Conservation (phyloP, 2,329 filamentous ascomycete genomes). For the Laburnicola sp. region DNA sequence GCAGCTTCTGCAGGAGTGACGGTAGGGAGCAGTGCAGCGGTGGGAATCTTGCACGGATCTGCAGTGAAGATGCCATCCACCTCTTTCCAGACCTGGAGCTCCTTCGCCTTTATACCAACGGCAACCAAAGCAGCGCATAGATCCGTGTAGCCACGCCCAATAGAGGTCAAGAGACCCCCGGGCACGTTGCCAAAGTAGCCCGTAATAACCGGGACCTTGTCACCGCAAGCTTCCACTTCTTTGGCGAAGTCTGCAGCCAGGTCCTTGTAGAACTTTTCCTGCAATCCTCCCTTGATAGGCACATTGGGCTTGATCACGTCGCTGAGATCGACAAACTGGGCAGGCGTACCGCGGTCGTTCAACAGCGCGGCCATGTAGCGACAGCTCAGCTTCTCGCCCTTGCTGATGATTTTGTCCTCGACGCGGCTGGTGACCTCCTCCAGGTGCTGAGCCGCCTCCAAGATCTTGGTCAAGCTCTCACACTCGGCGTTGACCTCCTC, state of each 20-base stretch:
- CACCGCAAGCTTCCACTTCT: slow-evolving; percentile 48
- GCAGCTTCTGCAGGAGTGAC: slow-evolving; percentile 95
- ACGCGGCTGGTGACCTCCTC: slow-evolving; percentile 56
- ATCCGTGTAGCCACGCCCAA: slow-evolving; percentile 95
- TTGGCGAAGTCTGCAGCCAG: slow-evolving; percentile 48
- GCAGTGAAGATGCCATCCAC: slow-evolving; percentile 92
- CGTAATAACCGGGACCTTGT: slow-evolving; percentile 61
- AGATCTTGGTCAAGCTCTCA: slow-evolving; percentile 73
- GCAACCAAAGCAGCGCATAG: slow-evolving; percentile 90
- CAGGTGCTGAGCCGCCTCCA: slow-evolving; percentile 63
- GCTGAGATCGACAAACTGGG: slow-evolving; percentile 87
- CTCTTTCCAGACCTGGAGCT: slow-evolving; percentile 98
- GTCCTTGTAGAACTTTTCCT: slow-evolving; percentile 53
- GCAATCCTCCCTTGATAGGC: no score
- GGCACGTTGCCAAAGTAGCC: slow-evolving; percentile 95
- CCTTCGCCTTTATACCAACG: slow-evolving; percentile 81
- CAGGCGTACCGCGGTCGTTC: slow-evolving; percentile 76
- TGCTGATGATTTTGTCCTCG: slow-evolving; percentile 79
- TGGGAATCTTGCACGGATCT: slow-evolving; percentile 87
- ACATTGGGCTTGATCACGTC: slow-evolving; percentile 71
- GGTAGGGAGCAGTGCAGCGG: slow-evolving; percentile 80
- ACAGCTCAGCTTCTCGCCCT: slow-evolving; percentile 95
- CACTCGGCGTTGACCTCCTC: slow-evolving; percentile 77
- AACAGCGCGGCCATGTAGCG: slow-evolving; percentile 85
- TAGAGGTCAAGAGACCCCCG: slow-evolving; percentile 84